phyloP scores from a whole-genome alignment of 805 yeast genomes.

The Tetrapisispora taiwanensis region DNA sequence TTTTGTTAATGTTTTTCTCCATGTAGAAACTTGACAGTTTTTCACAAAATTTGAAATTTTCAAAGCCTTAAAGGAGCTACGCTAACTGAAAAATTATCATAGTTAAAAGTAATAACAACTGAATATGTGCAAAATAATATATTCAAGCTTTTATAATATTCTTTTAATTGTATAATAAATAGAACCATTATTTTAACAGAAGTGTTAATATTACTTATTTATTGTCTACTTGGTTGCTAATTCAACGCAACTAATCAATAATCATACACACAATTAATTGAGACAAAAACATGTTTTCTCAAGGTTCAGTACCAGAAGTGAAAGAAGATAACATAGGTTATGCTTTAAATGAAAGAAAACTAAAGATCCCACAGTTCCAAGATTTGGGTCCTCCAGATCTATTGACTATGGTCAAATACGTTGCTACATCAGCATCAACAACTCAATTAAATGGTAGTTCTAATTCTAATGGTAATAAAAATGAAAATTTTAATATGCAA shows the following conservation, averaged over 20 bases:
- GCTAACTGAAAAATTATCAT: background rate
- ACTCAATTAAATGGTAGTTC: constrained; percentile 4
- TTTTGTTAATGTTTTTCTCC: too few species aligned
- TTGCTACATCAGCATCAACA: constrained; percentile 13
- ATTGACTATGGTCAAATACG: constrained; percentile 32
- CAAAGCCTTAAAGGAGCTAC: background rate
- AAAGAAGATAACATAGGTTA: constrained; percentile 49
- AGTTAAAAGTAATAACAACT: too few species aligned
- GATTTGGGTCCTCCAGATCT: constrained; percentile 70
- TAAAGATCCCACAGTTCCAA: constrained; percentile 44
- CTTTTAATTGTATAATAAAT: too few species aligned
- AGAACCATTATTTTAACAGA: too few species aligned
- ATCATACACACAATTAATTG: background rate
- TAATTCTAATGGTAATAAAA: constrained; percentile 3
- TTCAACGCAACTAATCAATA: background rate
- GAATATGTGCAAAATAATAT: too few species aligned
- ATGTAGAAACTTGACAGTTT: background rate
- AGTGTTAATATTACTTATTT: too few species aligned
- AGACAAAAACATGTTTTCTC: constrained; percentile 37
- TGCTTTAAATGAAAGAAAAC: constrained; percentile 54
- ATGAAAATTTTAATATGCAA: background rate
- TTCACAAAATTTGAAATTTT: background rate
- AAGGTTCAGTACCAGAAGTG: constrained; percentile 58
- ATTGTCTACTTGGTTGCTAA: too few species aligned
- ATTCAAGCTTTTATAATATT: too few species aligned